Percentiles rank a stretch among this genome's conserved stretches.
Evolutionary conservation across 1,284 basidiomycete genomes (phyloP).

Genomic region (Athelia psychrophila): DNA sequence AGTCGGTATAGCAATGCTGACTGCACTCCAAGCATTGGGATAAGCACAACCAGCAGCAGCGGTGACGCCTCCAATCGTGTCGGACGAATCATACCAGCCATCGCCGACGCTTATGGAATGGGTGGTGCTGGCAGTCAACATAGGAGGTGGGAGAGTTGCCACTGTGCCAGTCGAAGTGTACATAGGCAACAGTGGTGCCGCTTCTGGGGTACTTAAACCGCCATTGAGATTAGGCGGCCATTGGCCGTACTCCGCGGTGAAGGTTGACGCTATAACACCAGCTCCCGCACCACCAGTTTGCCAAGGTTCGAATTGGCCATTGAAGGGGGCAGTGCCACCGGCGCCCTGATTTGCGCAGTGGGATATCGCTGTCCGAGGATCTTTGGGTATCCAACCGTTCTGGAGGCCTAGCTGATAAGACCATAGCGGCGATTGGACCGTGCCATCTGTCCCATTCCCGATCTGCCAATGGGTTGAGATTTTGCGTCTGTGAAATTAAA

Average conservation of each 20-base stretch:
- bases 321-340: slow-evolving; percentile 47
- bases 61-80: slow-evolving; percentile 52
- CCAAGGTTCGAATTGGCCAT: slow-evolving; percentile 61
- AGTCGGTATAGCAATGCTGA: slow-evolving; percentile 9
- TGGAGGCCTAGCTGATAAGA: slow-evolving; percentile 79
- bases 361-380: slow-evolving; percentile 72
- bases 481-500: background rate
- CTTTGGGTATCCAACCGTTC: slow-evolving; percentile 78
- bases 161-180: slow-evolving; percentile 72
- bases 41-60: slow-evolving; percentile 59
- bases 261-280: slow-evolving; percentile 51
- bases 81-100: slow-evolving; percentile 72
- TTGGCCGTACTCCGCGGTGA: slow-evolving; percentile 39
- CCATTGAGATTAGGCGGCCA: slow-evolving; percentile 60
- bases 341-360: slow-evolving; percentile 49
- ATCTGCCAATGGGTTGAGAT: slow-evolving; percentile 41
- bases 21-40: slow-evolving; percentile 40
- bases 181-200: slow-evolving; percentile 51
- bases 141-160: slow-evolving; percentile 54
- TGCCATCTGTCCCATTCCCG: slow-evolving; percentile 60
- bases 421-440: slow-evolving; percentile 72
- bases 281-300: slow-evolving; percentile 79
- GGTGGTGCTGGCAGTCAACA: slow-evolving; percentile 45
- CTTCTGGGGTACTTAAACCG: slow-evolving; percentile 1
- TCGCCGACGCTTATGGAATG: slow-evolving; percentile 51